Evolutionary conservation across 2,329 filamentous ascomycete genomes (phyloP), one percentile per base, ranked within the genome.

Genomic region (Aureobasidium mangrovei): DNA sequence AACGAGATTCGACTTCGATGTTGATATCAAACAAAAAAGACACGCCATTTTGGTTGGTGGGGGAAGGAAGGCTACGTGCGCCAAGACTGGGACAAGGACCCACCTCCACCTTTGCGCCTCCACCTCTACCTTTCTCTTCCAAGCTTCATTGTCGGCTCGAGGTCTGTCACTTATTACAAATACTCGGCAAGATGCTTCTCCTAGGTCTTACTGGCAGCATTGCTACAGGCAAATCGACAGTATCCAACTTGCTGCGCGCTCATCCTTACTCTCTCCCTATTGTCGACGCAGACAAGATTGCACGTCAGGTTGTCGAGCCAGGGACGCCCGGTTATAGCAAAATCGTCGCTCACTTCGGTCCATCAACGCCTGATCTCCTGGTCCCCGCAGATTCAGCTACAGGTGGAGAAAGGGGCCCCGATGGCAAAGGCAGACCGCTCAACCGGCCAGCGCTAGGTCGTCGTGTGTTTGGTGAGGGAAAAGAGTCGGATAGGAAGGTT

Each of bases 171-270:
- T 35, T 12, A 33, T 35, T 6, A 4, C 10, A 27, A 8, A 41
- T 9, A 52, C 33, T 18, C 4, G 32, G 26, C 32, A 53, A 38
- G 6, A 97, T 97, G 93, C 81, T 97, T 46, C 83, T 98, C 65
- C 90, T 98, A 63, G 93, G 93, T 55, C 82, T 98, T 28, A 98
- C 93, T 7, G 93, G 93, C 68, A 95, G 91, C 58, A 97, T 98
- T 67, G 93, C 93, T 57, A 98, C 93, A 4, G 93, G 93, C 69
- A 98, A 98, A 80, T 95, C 91, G 43, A 98, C 91, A 61, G 90
- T 96, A 54, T 95, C 93, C 29, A 77, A 79, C 38, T 79, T 95
- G 62, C 86, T 98, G 63, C 82, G 86, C 48, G 77, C 81, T 4
- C 76, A 87, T 4, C 93, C 91, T 0, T 87, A 96, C 76, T 85